These are phyloP conservation scores for Populus hybrid DNA, from an alignment of 441 rosid genomes.

Conservation along the genomic window DNA sequence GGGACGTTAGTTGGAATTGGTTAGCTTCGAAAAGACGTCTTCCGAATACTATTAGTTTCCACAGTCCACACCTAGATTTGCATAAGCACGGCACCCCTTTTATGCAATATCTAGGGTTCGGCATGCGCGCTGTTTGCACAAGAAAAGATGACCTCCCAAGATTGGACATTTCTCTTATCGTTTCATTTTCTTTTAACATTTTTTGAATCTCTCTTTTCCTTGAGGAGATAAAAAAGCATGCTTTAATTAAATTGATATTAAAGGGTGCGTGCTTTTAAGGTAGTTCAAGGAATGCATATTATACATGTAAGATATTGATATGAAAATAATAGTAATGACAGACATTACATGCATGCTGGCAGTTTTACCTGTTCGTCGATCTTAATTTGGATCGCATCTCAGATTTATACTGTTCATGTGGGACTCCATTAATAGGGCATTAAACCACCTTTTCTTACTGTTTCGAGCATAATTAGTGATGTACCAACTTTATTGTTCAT, in stretches of 20 bases:
- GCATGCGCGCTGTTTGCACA: not conserved
- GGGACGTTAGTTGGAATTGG: not conserved
- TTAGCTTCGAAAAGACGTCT: not conserved
- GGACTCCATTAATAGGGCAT: not conserved
- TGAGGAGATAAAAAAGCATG: too few species aligned
- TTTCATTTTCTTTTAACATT: not conserved
- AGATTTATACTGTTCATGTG: not conserved
- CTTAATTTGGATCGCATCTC: not conserved
- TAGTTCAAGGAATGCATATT: too few species aligned
- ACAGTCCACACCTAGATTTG: too few species aligned
- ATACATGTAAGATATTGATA: too few species aligned
- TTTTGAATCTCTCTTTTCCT: not conserved
- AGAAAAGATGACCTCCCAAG: not conserved
- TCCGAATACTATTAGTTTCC: too few species aligned
- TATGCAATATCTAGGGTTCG: not conserved
- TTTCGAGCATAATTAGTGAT: not conserved
- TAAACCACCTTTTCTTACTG: not conserved
- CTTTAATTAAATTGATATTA: too few species aligned
- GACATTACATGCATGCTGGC: too few species aligned
- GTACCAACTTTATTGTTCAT: not conserved
- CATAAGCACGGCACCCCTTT: not conserved
- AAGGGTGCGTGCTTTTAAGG: too few species aligned
- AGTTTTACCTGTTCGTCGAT: too few species aligned
- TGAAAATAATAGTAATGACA: too few species aligned
- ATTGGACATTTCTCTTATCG: not conserved